Conservation (phyloP, 148 eudicot genomes). For the Oxyria digyna region DNA sequence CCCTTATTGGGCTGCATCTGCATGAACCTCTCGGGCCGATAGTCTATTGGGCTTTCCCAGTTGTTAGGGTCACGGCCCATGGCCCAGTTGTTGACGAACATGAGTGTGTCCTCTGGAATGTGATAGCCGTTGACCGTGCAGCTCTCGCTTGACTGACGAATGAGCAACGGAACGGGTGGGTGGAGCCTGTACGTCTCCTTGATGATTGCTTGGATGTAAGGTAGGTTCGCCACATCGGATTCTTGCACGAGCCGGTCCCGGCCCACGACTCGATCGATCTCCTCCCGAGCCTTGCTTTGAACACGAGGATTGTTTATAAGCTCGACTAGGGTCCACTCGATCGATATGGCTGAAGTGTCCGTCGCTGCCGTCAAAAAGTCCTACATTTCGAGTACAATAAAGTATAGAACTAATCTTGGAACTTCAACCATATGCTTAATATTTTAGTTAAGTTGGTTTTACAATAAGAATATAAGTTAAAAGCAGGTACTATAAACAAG, state of each 20-base stretch:
- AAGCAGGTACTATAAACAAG: too few species aligned
- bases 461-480: too few species aligned
- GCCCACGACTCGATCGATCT: background rate
- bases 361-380: constrained; percentile 2
- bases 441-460: too few species aligned
- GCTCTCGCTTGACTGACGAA: background rate
- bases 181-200: constrained; percentile 6
- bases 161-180: background rate
- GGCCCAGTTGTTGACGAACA: constrained; percentile 2
- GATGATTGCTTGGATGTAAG: constrained; percentile 1
- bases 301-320: constrained; percentile 2
- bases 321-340: constrained; percentile 4
- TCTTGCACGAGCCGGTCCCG: constrained; percentile 2
- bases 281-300: background rate
- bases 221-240: background rate
- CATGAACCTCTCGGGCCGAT: background rate
- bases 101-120: constrained; percentile 1
- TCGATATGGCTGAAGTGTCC: constrained; percentile 2
- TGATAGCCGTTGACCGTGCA: background rate
- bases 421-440: too few species aligned
- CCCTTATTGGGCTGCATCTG: background rate
- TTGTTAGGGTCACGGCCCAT: background rate
- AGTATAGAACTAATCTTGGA: too few species aligned
- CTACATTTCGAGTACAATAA: too few species aligned
- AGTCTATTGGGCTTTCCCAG: constrained; percentile 1